These are phyloP conservation scores for Leucocoprinus leucothites DNA, from an alignment of 768 basidiomycete species.

Conservation along the genomic window DNA sequence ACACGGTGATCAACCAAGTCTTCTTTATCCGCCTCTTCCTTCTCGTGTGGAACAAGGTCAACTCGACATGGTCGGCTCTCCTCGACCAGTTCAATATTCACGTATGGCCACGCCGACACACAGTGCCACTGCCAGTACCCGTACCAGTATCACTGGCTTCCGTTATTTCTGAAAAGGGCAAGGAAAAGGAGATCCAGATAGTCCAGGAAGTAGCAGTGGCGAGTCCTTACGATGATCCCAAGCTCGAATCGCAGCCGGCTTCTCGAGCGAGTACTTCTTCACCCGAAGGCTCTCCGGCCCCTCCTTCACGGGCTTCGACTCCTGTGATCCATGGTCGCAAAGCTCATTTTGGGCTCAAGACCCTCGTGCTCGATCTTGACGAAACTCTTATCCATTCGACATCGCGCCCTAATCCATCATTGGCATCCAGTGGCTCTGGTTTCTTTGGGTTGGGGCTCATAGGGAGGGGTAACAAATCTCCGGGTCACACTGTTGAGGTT, in stretches of 20 bases:
- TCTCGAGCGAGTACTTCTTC: constrained; percentile 9
- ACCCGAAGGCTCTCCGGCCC: constrained; percentile 11
- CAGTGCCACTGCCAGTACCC: neutral
- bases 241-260: neutral
- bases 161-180: constrained; percentile 20
- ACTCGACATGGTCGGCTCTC: constrained; percentile 56
- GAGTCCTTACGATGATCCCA: constrained; percentile 1
- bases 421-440: constrained; percentile 47
- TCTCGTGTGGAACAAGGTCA: constrained; percentile 66
- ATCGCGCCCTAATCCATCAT: constrained; percentile 64
- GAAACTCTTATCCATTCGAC: constrained; percentile 99
- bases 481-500: constrained; percentile 91
- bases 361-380: constrained; percentile 94
- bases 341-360: constrained; percentile 83
- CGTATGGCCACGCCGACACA: constrained; percentile 15
- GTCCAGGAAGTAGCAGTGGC: constrained; percentile 3
- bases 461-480: constrained; percentile 57
- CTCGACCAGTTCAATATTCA: constrained; percentile 16
- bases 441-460: constrained; percentile 57
- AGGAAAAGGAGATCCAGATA: constrained; percentile 16
- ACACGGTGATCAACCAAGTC: constrained; percentile 50
- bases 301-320: constrained; percentile 41
- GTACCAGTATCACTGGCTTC: too few relatives aligned
- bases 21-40: constrained; percentile 71
- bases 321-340: constrained; percentile 50